These are phyloP conservation scores for Cadophora gregata DNA, from an alignment of 2,329 filamentous ascomycete genomes.

Conservation along the genomic window DNA sequence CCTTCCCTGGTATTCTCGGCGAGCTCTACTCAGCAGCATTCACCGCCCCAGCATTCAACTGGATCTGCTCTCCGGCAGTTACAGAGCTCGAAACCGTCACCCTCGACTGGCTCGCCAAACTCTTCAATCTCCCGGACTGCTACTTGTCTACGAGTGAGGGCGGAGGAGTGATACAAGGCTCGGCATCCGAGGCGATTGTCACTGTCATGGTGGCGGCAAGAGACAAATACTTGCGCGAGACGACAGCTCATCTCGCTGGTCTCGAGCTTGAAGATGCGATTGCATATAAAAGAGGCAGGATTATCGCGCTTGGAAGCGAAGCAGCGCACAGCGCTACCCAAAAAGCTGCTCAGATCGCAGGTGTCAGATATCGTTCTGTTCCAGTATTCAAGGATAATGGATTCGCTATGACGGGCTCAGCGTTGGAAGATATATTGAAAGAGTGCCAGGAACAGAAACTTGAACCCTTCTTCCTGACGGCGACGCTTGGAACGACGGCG, in stretches of 20 bases:
- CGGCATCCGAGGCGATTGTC: constrained; percentile 84
- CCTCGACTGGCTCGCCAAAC: constrained; percentile 86
- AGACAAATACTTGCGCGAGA: constrained; percentile 74
- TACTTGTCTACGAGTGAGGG: constrained; percentile 76
- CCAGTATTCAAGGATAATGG: constrained; percentile 65
- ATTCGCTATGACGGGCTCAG: constrained; percentile 72
- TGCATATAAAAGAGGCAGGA: constrained; percentile 67
- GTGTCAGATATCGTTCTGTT: constrained; percentile 79
- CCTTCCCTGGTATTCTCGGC: constrained; percentile 84
- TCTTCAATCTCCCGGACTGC: constrained; percentile 73
- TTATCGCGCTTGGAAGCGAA: constrained; percentile 82
- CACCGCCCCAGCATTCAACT: constrained; percentile 93
- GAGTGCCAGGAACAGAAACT: constrained; percentile 72
- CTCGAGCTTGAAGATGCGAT: constrained; percentile 73
- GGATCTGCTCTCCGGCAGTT: constrained; percentile 90
- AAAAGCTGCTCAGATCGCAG: constrained; percentile 86
- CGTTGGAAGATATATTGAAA: constrained; percentile 66
- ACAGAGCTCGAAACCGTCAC: constrained; percentile 94
- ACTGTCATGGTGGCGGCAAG: constrained; percentile 87
- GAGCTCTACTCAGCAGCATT: constrained; percentile 93
- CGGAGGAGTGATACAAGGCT: constrained; percentile 94
- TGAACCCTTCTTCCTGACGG: constrained; percentile 85
- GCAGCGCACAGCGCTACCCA: constrained; percentile 84
- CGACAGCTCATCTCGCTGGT: constrained; percentile 56
- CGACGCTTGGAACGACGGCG: constrained; percentile 84